Conservation (phyloP, 106 monocot genomes). For the Amphibolis antarctica region DNA sequence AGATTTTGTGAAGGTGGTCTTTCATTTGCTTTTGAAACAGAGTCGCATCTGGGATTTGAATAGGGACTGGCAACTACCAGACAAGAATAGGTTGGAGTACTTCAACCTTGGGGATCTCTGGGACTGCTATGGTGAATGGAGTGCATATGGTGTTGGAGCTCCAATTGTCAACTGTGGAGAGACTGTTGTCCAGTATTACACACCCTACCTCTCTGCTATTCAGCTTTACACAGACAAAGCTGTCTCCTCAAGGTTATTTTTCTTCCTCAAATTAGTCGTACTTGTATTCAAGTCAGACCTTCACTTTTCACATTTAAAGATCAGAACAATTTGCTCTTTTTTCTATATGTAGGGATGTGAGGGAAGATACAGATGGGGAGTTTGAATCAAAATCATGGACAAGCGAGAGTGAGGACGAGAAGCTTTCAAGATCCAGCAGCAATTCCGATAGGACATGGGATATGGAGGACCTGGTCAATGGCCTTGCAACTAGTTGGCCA, state of each 20-base stretch:
- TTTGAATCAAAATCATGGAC: conserved; percentile 40
- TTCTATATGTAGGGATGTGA: conserved; percentile 2
- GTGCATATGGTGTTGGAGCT: conserved; percentile 24
- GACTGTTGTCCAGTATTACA: conserved; percentile 16
- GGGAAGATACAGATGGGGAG: conserved; percentile 33
- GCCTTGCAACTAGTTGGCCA: conserved; percentile 13
- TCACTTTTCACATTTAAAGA: background rate
- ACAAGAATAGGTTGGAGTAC: conserved; percentile 10
- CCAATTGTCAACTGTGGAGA: conserved; percentile 12
- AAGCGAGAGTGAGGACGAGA: conserved; percentile 55
- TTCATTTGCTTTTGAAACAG: background rate
- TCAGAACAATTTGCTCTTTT: background rate
- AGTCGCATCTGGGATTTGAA: conserved; percentile 1
- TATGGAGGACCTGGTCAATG: conserved; percentile 21
- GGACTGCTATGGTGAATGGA: conserved; percentile 33
- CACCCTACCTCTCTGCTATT: conserved; percentile 25
- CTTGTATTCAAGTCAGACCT: background rate
- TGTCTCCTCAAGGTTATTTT: background rate
- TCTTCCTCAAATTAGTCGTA: background rate
- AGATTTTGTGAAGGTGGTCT: background rate
- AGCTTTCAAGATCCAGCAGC: conserved; percentile 24
- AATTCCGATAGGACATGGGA: conserved; percentile 42
- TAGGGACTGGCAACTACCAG: conserved; percentile 3
- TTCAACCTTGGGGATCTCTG: conserved; percentile 29
- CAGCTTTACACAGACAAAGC: conserved; percentile 16